Evolutionary conservation across 2,329 filamentous ascomycete species (phyloP).

Genomic region (Diplodia corticola): DNA sequence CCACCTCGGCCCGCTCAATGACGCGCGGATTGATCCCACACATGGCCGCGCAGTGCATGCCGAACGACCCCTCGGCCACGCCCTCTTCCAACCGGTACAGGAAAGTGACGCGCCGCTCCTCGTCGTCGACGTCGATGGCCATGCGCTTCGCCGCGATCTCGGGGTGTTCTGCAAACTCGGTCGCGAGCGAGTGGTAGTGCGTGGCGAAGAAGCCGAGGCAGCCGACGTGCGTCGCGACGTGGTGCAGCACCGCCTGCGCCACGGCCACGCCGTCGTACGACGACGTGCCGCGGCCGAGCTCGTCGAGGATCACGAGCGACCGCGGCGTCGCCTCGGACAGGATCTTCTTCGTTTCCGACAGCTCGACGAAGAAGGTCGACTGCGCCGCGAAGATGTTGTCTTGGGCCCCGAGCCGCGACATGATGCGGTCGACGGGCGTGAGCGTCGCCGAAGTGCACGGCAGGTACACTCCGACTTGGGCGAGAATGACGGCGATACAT

Average conservation of each 20-base stretch:
- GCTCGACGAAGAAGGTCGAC: slow-evolving; percentile 96
- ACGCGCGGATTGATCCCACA: slow-evolving; percentile 85
- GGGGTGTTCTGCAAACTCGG: slow-evolving; percentile 86
- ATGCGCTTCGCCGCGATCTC: slow-evolving; percentile 86
- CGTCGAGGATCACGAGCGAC: slow-evolving; percentile 93
- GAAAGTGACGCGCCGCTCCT: slow-evolving; percentile 85
- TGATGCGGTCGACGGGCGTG: slow-evolving; percentile 93
- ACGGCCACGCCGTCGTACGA: slow-evolving; percentile 97
- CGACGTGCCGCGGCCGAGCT: slow-evolving; percentile 89
- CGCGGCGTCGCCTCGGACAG: slow-evolving; percentile 89
- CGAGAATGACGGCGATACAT: slow-evolving; percentile 95
- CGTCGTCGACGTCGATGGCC: slow-evolving; percentile 91
- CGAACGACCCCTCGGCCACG: slow-evolving; percentile 93
- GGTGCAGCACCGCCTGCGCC: slow-evolving; percentile 94
- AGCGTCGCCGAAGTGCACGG: slow-evolving; percentile 79
- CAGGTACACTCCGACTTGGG: slow-evolving; percentile 91
- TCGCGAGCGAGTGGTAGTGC: slow-evolving; percentile 91
- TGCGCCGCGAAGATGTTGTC: slow-evolving; percentile 99
- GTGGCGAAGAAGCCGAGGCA: slow-evolving; percentile 97
- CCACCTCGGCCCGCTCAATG: slow-evolving; percentile 82
- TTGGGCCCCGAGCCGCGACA: slow-evolving; percentile 95
- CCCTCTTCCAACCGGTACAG: slow-evolving; percentile 91
- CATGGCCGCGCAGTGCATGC: slow-evolving; percentile 99
- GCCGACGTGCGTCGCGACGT: slow-evolving; percentile 88
- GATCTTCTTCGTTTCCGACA: slow-evolving; percentile 98